Conservation (phyloP, 2,329 filamentous ascomycete species). For the Aureobasidium sp. region DNA sequence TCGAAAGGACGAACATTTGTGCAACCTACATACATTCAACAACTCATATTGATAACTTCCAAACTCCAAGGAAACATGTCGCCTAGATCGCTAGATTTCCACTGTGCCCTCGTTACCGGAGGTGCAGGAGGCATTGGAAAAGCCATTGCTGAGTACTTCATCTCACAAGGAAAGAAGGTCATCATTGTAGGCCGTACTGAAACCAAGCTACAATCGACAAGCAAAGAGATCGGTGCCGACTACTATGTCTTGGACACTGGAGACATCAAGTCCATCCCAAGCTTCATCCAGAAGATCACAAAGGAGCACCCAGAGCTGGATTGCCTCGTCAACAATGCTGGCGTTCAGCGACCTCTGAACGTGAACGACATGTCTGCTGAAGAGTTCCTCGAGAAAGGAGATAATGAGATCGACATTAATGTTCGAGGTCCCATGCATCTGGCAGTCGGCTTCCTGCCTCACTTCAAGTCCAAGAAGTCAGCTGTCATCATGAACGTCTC, state of each 20-base stretch:
- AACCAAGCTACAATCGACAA: conserved; percentile 42
- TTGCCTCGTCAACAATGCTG: conserved; percentile 54
- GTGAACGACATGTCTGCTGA: conserved; percentile 31
- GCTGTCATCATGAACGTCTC: conserved; percentile 49
- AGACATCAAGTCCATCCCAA: conserved; percentile 36
- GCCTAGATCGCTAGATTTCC: conserved; percentile 29
- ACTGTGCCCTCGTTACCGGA: conserved; percentile 44
- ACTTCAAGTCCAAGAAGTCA: conserved; percentile 39
- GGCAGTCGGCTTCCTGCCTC: conserved; percentile 41
- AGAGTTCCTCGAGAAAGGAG: conserved; percentile 45
- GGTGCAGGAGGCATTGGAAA: conserved; percentile 48
- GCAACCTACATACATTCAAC: neutral
- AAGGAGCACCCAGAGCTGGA: conserved; percentile 48
- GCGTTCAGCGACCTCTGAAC: conserved; percentile 44
- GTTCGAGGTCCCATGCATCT: conserved; percentile 53
- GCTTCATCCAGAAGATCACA: conserved; percentile 41
- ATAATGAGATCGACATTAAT: conserved; percentile 53
- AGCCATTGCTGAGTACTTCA: conserved; percentile 42
- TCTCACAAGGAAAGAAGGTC: conserved; percentile 43
- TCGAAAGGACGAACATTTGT: neutral
- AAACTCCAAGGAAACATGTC: conserved; percentile 5
- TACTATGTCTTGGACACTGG: conserved; percentile 51
- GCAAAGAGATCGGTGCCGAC: conserved; percentile 38
- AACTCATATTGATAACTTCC: neutral
- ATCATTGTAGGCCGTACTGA: conserved; percentile 50